Conservation (phyloP, 2,329 filamentous ascomycete species). For the Pseudohalonectria lignicola region DNA sequence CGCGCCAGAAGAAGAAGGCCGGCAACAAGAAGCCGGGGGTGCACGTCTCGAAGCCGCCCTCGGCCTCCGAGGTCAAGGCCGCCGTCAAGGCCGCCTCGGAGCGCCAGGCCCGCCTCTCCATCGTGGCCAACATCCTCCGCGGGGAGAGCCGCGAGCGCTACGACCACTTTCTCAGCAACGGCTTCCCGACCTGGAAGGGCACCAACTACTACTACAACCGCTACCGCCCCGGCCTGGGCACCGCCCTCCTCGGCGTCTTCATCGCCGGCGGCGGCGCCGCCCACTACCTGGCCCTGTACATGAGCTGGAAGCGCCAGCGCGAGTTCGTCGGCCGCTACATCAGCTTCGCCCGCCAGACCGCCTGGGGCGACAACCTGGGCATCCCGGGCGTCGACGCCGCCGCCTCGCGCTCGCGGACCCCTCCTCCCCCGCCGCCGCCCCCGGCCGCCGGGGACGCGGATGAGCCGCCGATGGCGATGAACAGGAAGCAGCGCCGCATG, state of each 20-base stretch:
- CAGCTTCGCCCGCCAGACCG: constrained; percentile 73
- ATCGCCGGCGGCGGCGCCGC: constrained; percentile 71
- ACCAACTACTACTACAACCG: constrained; percentile 97
- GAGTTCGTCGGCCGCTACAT: constrained; percentile 92
- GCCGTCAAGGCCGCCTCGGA: constrained; percentile 74
- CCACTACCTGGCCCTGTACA: constrained; percentile 77
- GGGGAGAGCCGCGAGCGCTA: constrained; percentile 76
- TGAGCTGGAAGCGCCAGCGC: constrained; percentile 80
- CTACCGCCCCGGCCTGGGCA: constrained; percentile 81
- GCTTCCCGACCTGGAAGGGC: constrained; percentile 93
- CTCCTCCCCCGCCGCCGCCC: constrained; percentile 31
- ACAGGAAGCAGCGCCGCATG: constrained; percentile 77
- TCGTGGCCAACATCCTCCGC: constrained; percentile 78
- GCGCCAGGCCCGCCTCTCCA: constrained; percentile 71
- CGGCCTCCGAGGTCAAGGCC: constrained; percentile 62
- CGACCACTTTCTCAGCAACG: constrained; percentile 85
- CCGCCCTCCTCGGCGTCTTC: constrained; percentile 73
- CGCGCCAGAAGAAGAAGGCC: constrained; percentile 40
- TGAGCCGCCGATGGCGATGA: constrained; percentile 49
- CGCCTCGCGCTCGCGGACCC: constrained; percentile 25
- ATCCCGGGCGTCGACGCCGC: constrained; percentile 49
- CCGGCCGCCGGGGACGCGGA: constrained; percentile 26
- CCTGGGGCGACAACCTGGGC: constrained; percentile 75
- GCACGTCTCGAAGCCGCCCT: constrained; percentile 59
- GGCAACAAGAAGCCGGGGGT: constrained; percentile 46